Base-by-base conservation (phyloP, 2,329 filamentous ascomycete species). In the Fusarium phyllophilum region DNA sequence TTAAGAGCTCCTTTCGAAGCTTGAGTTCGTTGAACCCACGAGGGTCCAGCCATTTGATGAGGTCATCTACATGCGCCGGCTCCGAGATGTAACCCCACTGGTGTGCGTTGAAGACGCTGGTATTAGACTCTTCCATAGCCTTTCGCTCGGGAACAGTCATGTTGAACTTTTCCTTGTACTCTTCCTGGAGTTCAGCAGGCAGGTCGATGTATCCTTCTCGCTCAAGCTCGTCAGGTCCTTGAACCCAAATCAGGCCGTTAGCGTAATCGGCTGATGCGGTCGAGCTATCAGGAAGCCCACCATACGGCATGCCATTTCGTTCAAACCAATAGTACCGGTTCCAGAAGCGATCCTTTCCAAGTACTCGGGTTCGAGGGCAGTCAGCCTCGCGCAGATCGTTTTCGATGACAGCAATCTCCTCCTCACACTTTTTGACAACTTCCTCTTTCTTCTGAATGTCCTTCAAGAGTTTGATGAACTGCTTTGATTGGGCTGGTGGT, bases 281-380 rank as follows among this genome's bases (percentile, higher is more conserved):
- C 22, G 95, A 98, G 82, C 94, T 97, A 73, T 89, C 90, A 0
- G 95, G 95, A 62, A 98, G 87, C 9, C 96, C 96, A 38, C 89
- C 94, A 78, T 96, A 97, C 0, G 96, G 96, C 95, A 98, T 98
- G 31, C 95, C 96, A 79, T 98, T 99, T 72, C 96, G 92, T 83
- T 99, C 96, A 81, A 98, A 98, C 96, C 96, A 99, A 86, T 97
- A 98, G 83, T 98, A 99, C 61, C 96, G 91, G 83, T 99, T 98
- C 91, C 96, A 97, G 86, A 97, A 99, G 49, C 96, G 91, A 83
- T 99, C 96, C 81, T 96, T 96, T 68, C 96, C 96, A 33, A 99
- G 87, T 24, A 96, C 91, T 72, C 94, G 92, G 24, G 95, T 97
- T 70, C 96, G 92, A 41, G 95, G 94, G 78, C 96, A 97, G 82